Percentiles rank a stretch among this genome's conserved stretches.
Conservation (phyloP, 2,329 filamentous ascomycete species). For the Fusarium redolens region DNA sequence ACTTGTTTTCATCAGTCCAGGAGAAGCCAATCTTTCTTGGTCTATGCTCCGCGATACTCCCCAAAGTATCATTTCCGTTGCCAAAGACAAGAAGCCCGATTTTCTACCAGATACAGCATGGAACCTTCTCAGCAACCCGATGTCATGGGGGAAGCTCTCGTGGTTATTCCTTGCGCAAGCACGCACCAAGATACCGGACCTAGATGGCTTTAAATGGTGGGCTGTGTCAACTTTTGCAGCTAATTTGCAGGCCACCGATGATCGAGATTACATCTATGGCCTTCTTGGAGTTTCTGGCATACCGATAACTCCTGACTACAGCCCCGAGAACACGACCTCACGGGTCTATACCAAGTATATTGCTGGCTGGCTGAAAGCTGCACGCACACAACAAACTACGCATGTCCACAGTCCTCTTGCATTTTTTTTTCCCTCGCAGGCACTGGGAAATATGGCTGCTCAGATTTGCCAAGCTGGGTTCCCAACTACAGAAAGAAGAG, state of each 20-base stretch:
- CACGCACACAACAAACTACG: not conserved
- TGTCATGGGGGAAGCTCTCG: not conserved
- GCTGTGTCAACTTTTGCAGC: slow-evolving; percentile 5
- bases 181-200: slow-evolving; percentile 7
- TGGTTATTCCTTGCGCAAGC: slow-evolving; percentile 2
- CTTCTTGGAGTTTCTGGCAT: slow-evolving; percentile 18
- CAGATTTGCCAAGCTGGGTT: slow-evolving; percentile 10
- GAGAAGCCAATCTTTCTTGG: not conserved
- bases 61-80: not conserved
- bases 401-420: slow-evolving; percentile 5
- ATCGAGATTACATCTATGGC: slow-evolving; percentile 6
- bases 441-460: not conserved
- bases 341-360: slow-evolving; percentile 11
- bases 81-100: not conserved
- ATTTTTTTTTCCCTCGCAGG: slow-evolving; percentile 8
- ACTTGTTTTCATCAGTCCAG: slow-evolving; percentile 1
- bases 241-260: slow-evolving; percentile 9
- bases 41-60: not conserved
- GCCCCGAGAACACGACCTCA: not conserved
- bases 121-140: not conserved
- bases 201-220: slow-evolving; percentile 17
- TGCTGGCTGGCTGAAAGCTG: not conserved
- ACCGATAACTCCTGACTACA: slow-evolving; percentile 2
- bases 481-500: not conserved
- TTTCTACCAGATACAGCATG: not conserved